A percentile compares a stretch with the other conserved stretches of the same genome.
Conservation (phyloP, 2,329 filamentous ascomycete species). For the Colletotrichum tofieldiae region DNA sequence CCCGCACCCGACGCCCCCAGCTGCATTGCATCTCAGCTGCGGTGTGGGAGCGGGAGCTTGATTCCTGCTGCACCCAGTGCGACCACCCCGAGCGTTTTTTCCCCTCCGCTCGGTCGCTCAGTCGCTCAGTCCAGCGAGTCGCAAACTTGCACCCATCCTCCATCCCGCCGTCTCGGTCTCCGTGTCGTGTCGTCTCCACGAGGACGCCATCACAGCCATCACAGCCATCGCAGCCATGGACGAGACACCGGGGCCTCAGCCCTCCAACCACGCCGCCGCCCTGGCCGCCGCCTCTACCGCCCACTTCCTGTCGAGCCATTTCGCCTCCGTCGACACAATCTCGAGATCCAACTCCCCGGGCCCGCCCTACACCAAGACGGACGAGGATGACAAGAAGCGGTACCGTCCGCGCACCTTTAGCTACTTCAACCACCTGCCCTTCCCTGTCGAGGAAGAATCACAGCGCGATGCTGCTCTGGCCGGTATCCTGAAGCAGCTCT, state of each 20-base stretch:
- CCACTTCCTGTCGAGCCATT: slow-evolving; percentile 56
- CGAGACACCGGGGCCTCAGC: slow-evolving; percentile 51
- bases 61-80: slow-evolving; percentile 29
- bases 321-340: slow-evolving; percentile 74
- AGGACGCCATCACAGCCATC: not conserved
- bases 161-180: not conserved
- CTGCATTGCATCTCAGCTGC: slow-evolving; percentile 18
- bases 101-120: slow-evolving; percentile 35
- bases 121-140: slow-evolving; percentile 19
- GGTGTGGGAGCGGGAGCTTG: slow-evolving; percentile 39
- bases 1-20: slow-evolving; percentile 1
- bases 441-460: slow-evolving; percentile 84
- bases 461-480: slow-evolving; percentile 85
- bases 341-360: slow-evolving; percentile 92
- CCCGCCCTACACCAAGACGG: slow-evolving; percentile 65
- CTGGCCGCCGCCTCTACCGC: slow-evolving; percentile 53
- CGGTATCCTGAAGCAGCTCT: slow-evolving; percentile 93
- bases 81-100: slow-evolving; percentile 1
- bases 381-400: slow-evolving; percentile 72
- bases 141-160: not conserved
- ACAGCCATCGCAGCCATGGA: slow-evolving; percentile 49
- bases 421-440: slow-evolving; percentile 92
- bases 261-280: slow-evolving; percentile 52
- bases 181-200: not conserved
- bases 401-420: slow-evolving; percentile 93